Evolutionary conservation across 1,284 basidiomycete species (phyloP).

Genomic region (Fomitopsis schrenkii): DNA sequence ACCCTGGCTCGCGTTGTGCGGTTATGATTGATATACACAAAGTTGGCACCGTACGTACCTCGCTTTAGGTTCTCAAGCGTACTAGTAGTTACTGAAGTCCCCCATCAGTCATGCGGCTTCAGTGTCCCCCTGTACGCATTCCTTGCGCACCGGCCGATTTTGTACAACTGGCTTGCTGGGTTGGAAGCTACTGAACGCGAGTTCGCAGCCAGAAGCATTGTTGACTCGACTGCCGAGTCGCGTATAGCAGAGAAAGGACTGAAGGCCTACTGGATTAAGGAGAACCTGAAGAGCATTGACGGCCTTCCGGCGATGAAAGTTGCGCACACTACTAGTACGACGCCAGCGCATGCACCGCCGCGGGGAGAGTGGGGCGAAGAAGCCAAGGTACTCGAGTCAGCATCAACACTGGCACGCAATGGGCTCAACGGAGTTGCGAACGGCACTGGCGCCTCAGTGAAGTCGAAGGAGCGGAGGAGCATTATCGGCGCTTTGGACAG

Average conservation of each 20-base stretch:
- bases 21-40: slow-evolving; percentile 49
- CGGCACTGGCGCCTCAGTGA: background rate
- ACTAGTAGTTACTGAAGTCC: background rate
- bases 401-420: background rate
- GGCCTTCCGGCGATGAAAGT: slow-evolving; percentile 32
- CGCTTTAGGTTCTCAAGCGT: background rate
- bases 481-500: background rate
- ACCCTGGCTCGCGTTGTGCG: slow-evolving; percentile 47
- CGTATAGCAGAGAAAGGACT: slow-evolving; percentile 30
- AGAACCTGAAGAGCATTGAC: slow-evolving; percentile 47
- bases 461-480: background rate
- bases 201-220: background rate
- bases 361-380: slow-evolving; percentile 7
- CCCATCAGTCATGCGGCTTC: slow-evolving; percentile 47
- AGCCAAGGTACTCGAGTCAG: background rate
- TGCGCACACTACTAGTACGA: slow-evolving; percentile 9
- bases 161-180: slow-evolving; percentile 27
- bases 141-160: slow-evolving; percentile 38
- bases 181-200: slow-evolving; percentile 27
- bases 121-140: slow-evolving; percentile 49
- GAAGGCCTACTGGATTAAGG: slow-evolving; percentile 39
- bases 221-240: slow-evolving; percentile 2
- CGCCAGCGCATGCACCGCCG: slow-evolving; percentile 9
- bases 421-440: background rate
- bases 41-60: slow-evolving; percentile 43